Percentiles rank a stretch among this genome's conserved stretches.
These are phyloP conservation scores for Entonaema liquescens DNA, from an alignment of 495 filamentous ascomycete species.

Conservation along the genomic window DNA sequence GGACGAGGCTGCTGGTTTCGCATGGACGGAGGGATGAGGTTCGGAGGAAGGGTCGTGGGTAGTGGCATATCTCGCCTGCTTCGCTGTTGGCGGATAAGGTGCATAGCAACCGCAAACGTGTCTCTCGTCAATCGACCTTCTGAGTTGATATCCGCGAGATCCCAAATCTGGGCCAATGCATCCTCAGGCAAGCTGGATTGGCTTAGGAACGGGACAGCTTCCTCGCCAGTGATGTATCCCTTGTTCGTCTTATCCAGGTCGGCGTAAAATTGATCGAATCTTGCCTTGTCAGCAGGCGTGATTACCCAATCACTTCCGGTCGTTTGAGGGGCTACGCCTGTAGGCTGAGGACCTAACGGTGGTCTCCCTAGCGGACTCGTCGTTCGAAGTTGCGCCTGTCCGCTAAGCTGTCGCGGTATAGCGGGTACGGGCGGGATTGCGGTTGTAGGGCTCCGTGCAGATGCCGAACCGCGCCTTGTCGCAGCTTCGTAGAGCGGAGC, in stretches of 20 bases:
- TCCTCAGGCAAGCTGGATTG: constrained; percentile 91
- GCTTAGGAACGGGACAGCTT: constrained; percentile 94
- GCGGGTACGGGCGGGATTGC: constrained; percentile 50
- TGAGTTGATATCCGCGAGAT: constrained; percentile 92
- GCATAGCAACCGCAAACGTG: constrained; percentile 98
- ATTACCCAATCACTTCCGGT: constrained; percentile 84
- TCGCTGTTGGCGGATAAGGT: constrained; percentile 88
- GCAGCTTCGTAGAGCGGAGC: constrained; percentile 92
- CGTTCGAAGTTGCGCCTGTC: constrained; percentile 61
- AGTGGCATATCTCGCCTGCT: constrained; percentile 71
- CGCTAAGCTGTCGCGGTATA: constrained; percentile 58
- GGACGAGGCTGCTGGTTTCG: constrained; percentile 71
- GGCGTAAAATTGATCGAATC: constrained; percentile 84
- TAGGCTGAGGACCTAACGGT: constrained; percentile 56
- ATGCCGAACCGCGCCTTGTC: constrained; percentile 65
- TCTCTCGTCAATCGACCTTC: constrained; percentile 85
- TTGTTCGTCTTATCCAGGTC: constrained; percentile 80
- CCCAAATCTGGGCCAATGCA: constrained; percentile 94
- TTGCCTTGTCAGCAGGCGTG: constrained; percentile 79
- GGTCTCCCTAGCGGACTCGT: constrained; percentile 75
- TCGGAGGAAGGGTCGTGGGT: constrained; percentile 77
- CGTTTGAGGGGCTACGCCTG: constrained; percentile 58
- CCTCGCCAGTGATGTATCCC: constrained; percentile 88
- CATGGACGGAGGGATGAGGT: constrained; percentile 89
- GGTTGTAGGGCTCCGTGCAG: constrained; percentile 51